Base-by-base conservation (phyloP, 2,329 filamentous ascomycete species). In the Pyrenochaeta sp. region DNA sequence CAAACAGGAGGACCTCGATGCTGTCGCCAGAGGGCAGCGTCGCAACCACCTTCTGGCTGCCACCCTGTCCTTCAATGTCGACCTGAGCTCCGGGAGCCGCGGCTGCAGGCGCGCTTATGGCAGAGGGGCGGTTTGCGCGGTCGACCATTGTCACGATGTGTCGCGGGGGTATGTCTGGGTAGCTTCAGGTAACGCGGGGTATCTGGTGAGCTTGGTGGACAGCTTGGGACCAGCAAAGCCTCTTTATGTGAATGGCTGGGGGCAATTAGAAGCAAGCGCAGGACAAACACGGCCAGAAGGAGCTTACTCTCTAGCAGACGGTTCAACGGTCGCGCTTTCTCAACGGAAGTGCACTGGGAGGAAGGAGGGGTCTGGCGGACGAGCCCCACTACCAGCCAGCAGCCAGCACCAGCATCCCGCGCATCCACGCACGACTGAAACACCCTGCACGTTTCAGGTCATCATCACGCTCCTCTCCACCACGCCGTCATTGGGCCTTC, bases 1-100 rank as follows among this genome's bases (percentile, higher is more conserved):
- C 94, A 65, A 89, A 89, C n/a, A 97, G 84, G 48, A 96, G 79
- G 24, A 99, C 80, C 55, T 90, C 86, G 57, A 96, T 83, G 41
- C 84, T 89, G 75, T 97, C 92, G 57, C 93, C 92, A 1, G 90
- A 88, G 26, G 91, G 89, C 29, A 97, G 83, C 20, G 81, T 81
- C 22, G 93, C 93, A n/a, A 83, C 82, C 37, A 97, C 86, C 48
- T 83, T 84, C 47, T 82, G 81, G 72, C 85, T 85, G 67, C 84
- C 83, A 61, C 89, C 81, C 19, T 85, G 82, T 64, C 92, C 85
- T 69, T 83, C 83, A 64, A 96, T 88, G 54, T 86, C 84, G 22
- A 93, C 89, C 34, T 92, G 88, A 11, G 89, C 85, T 32, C 69
- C 71, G 14, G 68, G 68, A 11, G 87, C 80, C 38, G 85, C 84